Percentiles rank a stretch among this genome's conserved stretches.
phyloP scores from a whole-genome alignment of 495 filamentous ascomycete species.

The Sporormia fimetaria region DNA sequence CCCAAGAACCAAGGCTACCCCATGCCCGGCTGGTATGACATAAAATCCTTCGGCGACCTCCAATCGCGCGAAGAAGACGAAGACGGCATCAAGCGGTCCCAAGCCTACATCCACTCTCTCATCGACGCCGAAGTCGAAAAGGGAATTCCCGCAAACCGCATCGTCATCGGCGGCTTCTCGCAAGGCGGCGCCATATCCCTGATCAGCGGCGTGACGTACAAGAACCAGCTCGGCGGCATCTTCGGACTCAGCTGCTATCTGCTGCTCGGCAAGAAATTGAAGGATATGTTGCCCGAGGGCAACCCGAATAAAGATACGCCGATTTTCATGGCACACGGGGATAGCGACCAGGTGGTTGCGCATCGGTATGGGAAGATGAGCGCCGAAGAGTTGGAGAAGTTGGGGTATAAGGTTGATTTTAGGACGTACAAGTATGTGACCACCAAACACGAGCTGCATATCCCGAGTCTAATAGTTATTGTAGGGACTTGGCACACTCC shows the following conservation, averaged over 20 bases:
- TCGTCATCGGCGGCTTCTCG: constrained; percentile 69
- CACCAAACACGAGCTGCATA: background rate
- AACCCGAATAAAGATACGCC: constrained; percentile 66
- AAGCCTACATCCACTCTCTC: constrained; percentile 64
- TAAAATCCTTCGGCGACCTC: constrained; percentile 42
- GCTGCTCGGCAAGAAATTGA: constrained; percentile 59
- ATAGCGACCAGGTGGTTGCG: constrained; percentile 58
- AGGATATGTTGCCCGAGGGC: constrained; percentile 50
- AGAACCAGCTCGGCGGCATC: constrained; percentile 72
- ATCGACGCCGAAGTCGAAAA: constrained; percentile 73
- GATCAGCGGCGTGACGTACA: constrained; percentile 57
- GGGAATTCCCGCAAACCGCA: constrained; percentile 70
- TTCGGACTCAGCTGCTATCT: constrained; percentile 79
- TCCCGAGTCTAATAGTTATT: background rate
- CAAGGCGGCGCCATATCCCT: constrained; percentile 52
- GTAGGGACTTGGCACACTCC: constrained; percentile 58
- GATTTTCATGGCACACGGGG: constrained; percentile 81
- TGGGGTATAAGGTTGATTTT: constrained; percentile 62
- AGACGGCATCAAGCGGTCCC: constrained; percentile 59
- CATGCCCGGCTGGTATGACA: constrained; percentile 92
- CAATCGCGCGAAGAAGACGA: constrained; percentile 52
- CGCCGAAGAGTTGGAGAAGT: constrained; percentile 47
- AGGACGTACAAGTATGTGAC: constrained; percentile 57
- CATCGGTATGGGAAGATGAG: constrained; percentile 56
- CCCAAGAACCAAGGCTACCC: constrained; percentile 65